phyloP scores from a whole-genome alignment of 768 basidiomycete species.

The Basidioascus undulatus region DNA sequence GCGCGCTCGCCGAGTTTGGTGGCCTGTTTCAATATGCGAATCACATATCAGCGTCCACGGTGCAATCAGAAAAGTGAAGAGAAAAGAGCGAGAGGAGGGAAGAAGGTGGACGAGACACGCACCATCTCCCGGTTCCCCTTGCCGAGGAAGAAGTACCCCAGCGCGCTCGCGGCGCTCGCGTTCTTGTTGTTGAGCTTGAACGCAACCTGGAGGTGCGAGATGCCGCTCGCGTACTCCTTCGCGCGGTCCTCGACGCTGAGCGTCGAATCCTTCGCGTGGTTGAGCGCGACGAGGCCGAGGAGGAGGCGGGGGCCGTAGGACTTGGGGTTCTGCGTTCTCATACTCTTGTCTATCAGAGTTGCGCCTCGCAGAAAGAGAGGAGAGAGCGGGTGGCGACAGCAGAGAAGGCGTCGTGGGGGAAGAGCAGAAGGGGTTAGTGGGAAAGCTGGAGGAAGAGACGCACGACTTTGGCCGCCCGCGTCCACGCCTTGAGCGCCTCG shows the following conservation, averaged over 20 bases:
- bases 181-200: slow-evolving; percentile 53
- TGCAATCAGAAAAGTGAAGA: too few species aligned
- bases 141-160: slow-evolving; percentile 53
- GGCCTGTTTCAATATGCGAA: slow-evolving; percentile 25
- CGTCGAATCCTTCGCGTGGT: slow-evolving; percentile 52
- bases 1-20: slow-evolving; percentile 83
- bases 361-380: too few species aligned
- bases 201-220: slow-evolving; percentile 35
- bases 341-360: too few species aligned
- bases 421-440: not conserved
- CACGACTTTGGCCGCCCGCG: slow-evolving; percentile 63
- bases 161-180: slow-evolving; percentile 57
- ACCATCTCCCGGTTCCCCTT: slow-evolving; percentile 37
- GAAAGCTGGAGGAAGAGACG: slow-evolving; percentile 16
- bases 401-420: not conserved
- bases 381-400: not conserved
- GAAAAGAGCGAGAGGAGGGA: too few species aligned
- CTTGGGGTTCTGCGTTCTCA: slow-evolving; percentile 33
- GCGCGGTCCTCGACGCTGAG: slow-evolving; percentile 32
- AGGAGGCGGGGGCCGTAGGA: slow-evolving; percentile 61
- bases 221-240: slow-evolving; percentile 36
- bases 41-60: not conserved
- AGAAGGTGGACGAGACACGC: slow-evolving; percentile 9
- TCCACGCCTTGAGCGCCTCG: slow-evolving; percentile 72
- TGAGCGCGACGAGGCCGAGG: slow-evolving; percentile 64